Conservation (phyloP, 2,329 filamentous ascomycete genomes). For the Xylaria sp. region DNA sequence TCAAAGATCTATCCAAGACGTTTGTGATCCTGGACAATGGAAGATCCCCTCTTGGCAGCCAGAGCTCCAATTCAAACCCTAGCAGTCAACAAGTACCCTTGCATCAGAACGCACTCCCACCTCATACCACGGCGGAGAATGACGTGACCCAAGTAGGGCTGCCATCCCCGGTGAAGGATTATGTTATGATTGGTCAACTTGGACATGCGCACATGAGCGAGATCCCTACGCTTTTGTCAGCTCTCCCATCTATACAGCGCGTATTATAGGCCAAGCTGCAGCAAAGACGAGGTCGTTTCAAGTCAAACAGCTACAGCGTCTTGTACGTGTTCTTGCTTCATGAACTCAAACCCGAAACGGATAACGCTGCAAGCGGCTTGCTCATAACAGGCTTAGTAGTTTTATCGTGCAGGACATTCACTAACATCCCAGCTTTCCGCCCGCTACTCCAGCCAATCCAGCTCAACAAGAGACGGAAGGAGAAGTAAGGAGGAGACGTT, state of each 20-base stretch:
- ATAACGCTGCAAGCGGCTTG: conserved; percentile 20
- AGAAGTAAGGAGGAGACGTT: conserved; percentile 1
- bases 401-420: conserved; percentile 1
- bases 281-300: conserved; percentile 28
- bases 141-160: conserved; percentile 37
- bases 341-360: conserved; percentile 22
- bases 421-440: conserved; percentile 1
- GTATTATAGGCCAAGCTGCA: conserved; percentile 29
- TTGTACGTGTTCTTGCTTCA: conserved; percentile 10
- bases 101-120: conserved; percentile 35
- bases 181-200: conserved; percentile 24
- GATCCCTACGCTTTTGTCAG: conserved; percentile 30
- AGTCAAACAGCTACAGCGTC: conserved; percentile 20
- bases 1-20: conserved; percentile 35
- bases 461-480: conserved; percentile 2
- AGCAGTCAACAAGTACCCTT: conserved; percentile 26
- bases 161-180: conserved; percentile 24
- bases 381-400: conserved; percentile 6
- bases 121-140: conserved; percentile 30
- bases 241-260: conserved; percentile 26
- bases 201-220: conserved; percentile 11
- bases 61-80: conserved; percentile 32
- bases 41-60: conserved; percentile 34
- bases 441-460: conserved; percentile 4
- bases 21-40: conserved; percentile 38